Base-by-base conservation (phyloP, 2,329 filamentous ascomycete species). In the Fusarium aywerte region DNA sequence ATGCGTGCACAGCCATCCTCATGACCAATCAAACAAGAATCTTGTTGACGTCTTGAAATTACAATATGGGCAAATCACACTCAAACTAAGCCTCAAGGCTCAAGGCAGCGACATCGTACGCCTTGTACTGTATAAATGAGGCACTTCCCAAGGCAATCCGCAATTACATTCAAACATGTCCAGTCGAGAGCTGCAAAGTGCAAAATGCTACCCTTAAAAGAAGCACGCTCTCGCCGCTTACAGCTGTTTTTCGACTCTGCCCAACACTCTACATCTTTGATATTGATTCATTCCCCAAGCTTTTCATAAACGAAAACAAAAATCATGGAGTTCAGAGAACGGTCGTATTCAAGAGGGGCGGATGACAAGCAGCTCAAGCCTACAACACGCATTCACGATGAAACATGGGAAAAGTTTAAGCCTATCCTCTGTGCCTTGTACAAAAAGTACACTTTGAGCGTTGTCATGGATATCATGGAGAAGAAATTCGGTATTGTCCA, bases 331-430 rank as follows among this genome's bases (percentile, higher is more conserved):
- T 53, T 62, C 40, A 53, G 54, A 36, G 45, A 43, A 50, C 29
- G 51, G 20, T 58, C 60, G 3, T 45, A 50, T 27, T 35, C 50
- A 18, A 67, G 49, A 29, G 65, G 56, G 27, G 16, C 25, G 33
- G 60, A 57, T 12, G 64, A 62, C n/a, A 64, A 42, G 42, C 55
- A 38, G 31, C 39, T 53, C 32, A 70, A 39, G 16, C 71, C 67
- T 20, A 72, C 71, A 25, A 47, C 58, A 29, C 71, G 71, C 40
- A 72, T 73, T 33, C 68, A 58, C 13, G 71, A 73, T 11, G 58
- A 63, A 23, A 62, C 44, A 11, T 73, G 71, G 71, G 65, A 73
- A 21, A 47, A 9, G 16, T 66, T 65, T 47, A 72, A 67, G 29
- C 47, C 69, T 9, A 44, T 66, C 7, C 63, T 73, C 16, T 71